These are phyloP conservation scores for Odontarrhena argentea DNA, from an alignment of 345 rosid species.

Conservation along the genomic window DNA sequence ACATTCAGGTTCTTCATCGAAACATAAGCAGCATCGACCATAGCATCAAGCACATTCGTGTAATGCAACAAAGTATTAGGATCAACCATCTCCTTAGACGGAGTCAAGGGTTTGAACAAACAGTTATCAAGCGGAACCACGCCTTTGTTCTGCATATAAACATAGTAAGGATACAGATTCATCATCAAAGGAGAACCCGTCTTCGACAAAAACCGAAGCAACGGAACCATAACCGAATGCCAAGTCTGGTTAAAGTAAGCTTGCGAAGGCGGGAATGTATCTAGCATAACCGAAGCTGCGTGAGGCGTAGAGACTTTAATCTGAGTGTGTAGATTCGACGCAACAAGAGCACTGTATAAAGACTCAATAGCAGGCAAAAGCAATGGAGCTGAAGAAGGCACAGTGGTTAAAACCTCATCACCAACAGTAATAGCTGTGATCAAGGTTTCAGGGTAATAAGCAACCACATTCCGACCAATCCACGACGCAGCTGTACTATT, in stretches of 20 bases:
- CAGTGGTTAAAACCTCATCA: conserved; percentile 86
- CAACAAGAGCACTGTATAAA: conserved; percentile 81
- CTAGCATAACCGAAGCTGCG: conserved; percentile 77
- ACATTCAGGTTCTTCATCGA: conserved; percentile 91
- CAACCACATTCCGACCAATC: conserved; percentile 78
- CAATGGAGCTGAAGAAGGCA: conserved; percentile 85
- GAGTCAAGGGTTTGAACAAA: conserved; percentile 86
- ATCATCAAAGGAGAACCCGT: conserved; percentile 90
- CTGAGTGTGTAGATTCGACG: conserved; percentile 82
- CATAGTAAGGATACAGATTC: conserved; percentile 97
- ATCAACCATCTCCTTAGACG: conserved; percentile 95
- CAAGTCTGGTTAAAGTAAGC: conserved; percentile 89
- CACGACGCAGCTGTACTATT: conserved; percentile 87
- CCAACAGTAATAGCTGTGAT: conserved; percentile 83
- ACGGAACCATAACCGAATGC: conserved; percentile 63
- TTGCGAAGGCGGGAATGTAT: conserved; percentile 92
- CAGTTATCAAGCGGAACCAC: conserved; percentile 91
- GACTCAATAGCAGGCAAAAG: conserved; percentile 83
- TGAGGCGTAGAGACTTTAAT: conserved; percentile 94
- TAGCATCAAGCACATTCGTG: conserved; percentile 91
- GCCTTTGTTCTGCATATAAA: conserved; percentile 92
- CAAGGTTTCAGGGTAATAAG: conserved; percentile 75
- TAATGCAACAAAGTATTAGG: conserved; percentile 94
- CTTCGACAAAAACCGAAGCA: conserved; percentile 80
- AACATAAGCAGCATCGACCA: conserved; percentile 90